Percentiles rank a stretch among this genome's conserved stretches.
These are phyloP conservation scores for Begonia fuchsioides DNA, from an alignment of 306 rosid species.

Conservation along the genomic window DNA sequence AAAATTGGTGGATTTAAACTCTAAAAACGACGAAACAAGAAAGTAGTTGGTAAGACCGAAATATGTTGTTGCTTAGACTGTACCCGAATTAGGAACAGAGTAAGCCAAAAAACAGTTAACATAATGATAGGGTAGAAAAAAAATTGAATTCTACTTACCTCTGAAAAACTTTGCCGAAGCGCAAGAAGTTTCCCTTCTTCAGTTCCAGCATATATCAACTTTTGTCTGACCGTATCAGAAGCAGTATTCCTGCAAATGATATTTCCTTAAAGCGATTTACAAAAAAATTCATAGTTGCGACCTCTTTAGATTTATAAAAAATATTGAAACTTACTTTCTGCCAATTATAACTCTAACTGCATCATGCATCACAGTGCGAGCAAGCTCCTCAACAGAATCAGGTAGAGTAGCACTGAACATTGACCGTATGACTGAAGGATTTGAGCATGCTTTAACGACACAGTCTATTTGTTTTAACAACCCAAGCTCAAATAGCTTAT, in stretches of 20 bases:
- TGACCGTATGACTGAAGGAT: slow-evolving; percentile 70
- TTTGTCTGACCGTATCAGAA: slow-evolving; percentile 72
- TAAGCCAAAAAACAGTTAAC: slow-evolving; percentile 5
- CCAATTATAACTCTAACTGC: slow-evolving; percentile 91
- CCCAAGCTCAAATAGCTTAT: slow-evolving; percentile 84
- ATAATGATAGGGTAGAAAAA: not conserved
- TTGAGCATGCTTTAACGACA: slow-evolving; percentile 81
- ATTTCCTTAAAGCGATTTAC: no score
- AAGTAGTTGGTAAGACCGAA: slow-evolving; percentile 12
- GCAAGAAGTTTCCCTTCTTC: slow-evolving; percentile 91
- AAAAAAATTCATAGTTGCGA: no score
- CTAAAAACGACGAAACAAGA: slow-evolving; percentile 21
- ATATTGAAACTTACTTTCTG: slow-evolving; percentile 52
- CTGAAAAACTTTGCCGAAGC: slow-evolving; percentile 81
- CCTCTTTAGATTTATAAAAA: not conserved
- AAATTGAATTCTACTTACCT: slow-evolving; percentile 28
- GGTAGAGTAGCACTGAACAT: slow-evolving; percentile 94
- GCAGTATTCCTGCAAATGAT: slow-evolving; percentile 70
- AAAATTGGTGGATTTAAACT: slow-evolving; percentile 80
- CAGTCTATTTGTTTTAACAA: slow-evolving; percentile 74
- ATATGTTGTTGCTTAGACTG: no score
- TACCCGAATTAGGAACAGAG: not conserved
- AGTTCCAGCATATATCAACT: slow-evolving; percentile 73
- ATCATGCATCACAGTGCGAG: slow-evolving; percentile 91
- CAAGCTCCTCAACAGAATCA: slow-evolving; percentile 86